phyloP scores from a whole-genome alignment of 1,284 basidiomycete species.

The Trichosporon coremiiforme region DNA sequence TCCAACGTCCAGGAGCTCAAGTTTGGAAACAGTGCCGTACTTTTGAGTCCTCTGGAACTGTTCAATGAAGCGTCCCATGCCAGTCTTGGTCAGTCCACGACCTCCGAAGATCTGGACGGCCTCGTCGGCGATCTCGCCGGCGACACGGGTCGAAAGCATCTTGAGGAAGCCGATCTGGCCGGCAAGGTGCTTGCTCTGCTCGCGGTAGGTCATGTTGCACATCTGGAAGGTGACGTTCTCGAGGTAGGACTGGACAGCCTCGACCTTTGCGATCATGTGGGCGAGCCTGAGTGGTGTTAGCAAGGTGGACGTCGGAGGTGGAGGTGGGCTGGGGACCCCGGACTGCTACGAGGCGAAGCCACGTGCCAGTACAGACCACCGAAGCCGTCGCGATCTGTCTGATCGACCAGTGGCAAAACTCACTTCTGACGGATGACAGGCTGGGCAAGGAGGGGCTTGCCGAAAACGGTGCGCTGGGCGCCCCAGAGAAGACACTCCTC shows the following conservation, averaged over 20 bases:
- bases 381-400: too few relatives aligned
- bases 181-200: constrained; percentile 61
- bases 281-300: constrained; percentile 61
- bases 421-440: constrained; percentile 78
- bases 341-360: too few relatives aligned
- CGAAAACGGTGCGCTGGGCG: constrained; percentile 77
- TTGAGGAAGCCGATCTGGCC: constrained; percentile 59
- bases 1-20: too few relatives aligned
- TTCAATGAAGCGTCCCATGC: constrained; percentile 63
- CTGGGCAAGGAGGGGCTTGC: constrained; percentile 77
- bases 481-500: constrained; percentile 64
- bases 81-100: constrained; percentile 65
- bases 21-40: constrained; percentile 34
- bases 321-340: neutral
- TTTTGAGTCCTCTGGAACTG: constrained; percentile 68
- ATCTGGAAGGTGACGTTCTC: constrained; percentile 90
- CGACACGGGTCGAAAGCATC: constrained; percentile 62
- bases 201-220: constrained; percentile 68
- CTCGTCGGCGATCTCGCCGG: constrained; percentile 59
- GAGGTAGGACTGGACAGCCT: constrained; percentile 83
- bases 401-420: constrained; percentile 22
- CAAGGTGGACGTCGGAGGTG: neutral
- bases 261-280: constrained; percentile 78
- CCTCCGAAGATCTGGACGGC: constrained; percentile 62
- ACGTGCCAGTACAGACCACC: neutral